Base-by-base conservation (phyloP, 257 asterid genomes). In the Petrea volubilis region DNA sequence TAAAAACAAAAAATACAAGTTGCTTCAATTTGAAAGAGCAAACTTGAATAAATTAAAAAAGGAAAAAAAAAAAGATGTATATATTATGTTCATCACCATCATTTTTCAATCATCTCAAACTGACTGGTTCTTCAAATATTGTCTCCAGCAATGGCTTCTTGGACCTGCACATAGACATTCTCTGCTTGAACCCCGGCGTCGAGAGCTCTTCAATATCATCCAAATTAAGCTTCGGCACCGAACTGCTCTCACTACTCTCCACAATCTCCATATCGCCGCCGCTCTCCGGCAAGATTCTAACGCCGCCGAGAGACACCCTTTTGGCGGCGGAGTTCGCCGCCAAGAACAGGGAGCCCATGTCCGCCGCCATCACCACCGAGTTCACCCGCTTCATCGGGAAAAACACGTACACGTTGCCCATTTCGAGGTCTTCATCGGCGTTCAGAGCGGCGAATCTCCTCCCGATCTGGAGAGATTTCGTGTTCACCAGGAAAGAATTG, bases 101-200 rank as follows among this genome's bases (percentile, higher is more conserved):
- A 17, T 0, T 18, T 31, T 34, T 36, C 17, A 36, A 41, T 78
- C 61, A 77, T 83, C 86, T 76, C 40, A 57, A 43, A 31, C 52
- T 67, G 31, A 71, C 68, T 9, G 90, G 86, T 53, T 92, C 96
- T 84, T 92, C 96, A 21, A 68, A 77, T 64, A 92, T 92, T 2
- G 98, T 92, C 85, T 88, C 98, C 80, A 92, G 74, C 85, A 90
- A 66, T 28, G 98, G 98, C 72, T 90, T 92, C 88, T 88, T 92
- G 24, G 98, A 92, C 70, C 98, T 73, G 81, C 88, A 80, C 80
- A 83, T 58, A 0, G 94, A 83, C 75, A 87, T 28, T 38, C 87
- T 80, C 8, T 83, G 87, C 78, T 79, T 79, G 50, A 88, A 85
- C 70, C 90, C 89, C 65, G 83, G 82, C 66, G 74, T 68, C 46